Conservation (phyloP, 2,329 filamentous ascomycete species). For the Coniella lustricola region DNA sequence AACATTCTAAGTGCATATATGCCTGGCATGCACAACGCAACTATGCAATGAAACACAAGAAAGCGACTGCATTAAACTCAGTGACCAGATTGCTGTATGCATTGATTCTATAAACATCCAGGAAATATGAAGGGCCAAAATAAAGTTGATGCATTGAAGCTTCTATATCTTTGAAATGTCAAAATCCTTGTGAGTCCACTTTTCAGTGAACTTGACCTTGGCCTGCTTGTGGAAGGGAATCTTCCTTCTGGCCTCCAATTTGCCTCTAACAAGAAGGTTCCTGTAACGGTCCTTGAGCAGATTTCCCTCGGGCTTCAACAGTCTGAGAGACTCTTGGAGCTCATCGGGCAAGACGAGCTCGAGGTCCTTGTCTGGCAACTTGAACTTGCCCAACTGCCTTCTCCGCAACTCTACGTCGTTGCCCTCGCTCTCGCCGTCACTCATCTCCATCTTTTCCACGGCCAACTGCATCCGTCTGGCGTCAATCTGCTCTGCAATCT, state of each 20-base stretch:
- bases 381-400: conserved; percentile 65
- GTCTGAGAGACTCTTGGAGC: conserved; percentile 70
- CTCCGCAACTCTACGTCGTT: conserved; percentile 61
- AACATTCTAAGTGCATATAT: too few species aligned
- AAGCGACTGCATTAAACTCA: too few species aligned
- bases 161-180: conserved; percentile 32
- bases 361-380: conserved; percentile 70
- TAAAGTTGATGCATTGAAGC: background rate
- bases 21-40: too few species aligned
- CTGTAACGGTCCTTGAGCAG: conserved; percentile 86
- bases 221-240: conserved; percentile 77
- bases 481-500: conserved; percentile 57
- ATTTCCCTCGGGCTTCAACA: conserved; percentile 93
- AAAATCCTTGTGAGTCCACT: conserved; percentile 98
- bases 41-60: too few species aligned
- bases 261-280: conserved; percentile 80
- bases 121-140: background rate
- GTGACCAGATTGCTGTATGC: too few species aligned
- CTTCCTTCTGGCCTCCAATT: conserved; percentile 74
- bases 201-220: conserved; percentile 79
- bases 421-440: conserved; percentile 47
- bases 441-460: conserved; percentile 34
- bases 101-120: too few species aligned
- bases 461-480: conserved; percentile 48
- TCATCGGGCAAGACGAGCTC: conserved; percentile 79